Evolutionary conservation across 441 rosid species (phyloP).

Genomic region (Theobroma grandiflorum): DNA sequence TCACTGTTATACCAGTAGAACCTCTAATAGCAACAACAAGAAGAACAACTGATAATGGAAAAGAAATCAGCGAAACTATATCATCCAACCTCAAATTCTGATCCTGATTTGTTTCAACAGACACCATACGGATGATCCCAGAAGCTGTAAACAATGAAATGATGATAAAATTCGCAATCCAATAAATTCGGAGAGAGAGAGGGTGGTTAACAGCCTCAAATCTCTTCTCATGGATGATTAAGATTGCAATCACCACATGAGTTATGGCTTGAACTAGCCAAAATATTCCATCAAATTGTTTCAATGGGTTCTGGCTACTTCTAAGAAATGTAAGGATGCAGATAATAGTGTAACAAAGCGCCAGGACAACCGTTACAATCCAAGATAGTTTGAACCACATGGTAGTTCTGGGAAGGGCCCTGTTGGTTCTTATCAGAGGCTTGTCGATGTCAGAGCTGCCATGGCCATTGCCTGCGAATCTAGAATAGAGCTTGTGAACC

Average conservation of each 20-base stretch:
- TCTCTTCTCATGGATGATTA: conserved; percentile 74
- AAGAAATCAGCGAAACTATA: conserved; percentile 52
- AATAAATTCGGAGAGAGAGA: conserved; percentile 66
- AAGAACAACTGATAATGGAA: conserved; percentile 70
- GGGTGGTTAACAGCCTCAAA: conserved; percentile 71
- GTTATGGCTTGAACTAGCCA: conserved; percentile 82
- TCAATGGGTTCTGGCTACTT: conserved; percentile 47
- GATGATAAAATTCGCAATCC: conserved; percentile 59
- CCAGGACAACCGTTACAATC: conserved; percentile 48
- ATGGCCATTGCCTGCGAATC: conserved; percentile 38
- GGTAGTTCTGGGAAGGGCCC: conserved; percentile 43
- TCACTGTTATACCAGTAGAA: conserved; percentile 59
- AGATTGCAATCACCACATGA: conserved; percentile 59
- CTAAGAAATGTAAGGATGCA: conserved; percentile 60
- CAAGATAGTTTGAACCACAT: conserved; percentile 62
- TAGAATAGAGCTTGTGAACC: conserved; percentile 56
- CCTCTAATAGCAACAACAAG: conserved; percentile 67
- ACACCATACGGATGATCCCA: conserved; percentile 57
- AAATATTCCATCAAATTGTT: conserved; percentile 51
- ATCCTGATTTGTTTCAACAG: conserved; percentile 32
- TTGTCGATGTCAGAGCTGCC: conserved; percentile 48
- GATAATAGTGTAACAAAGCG: conserved; percentile 49
- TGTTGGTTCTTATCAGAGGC: conserved; percentile 57
- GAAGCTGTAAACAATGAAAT: conserved; percentile 58
- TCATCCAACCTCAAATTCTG: conserved; percentile 58